A percentile compares a stretch with the other conserved stretches of the same genome.
Evolutionary conservation across 495 filamentous ascomycete genomes (phyloP).

Genomic region (Penicillium subrubescens): DNA sequence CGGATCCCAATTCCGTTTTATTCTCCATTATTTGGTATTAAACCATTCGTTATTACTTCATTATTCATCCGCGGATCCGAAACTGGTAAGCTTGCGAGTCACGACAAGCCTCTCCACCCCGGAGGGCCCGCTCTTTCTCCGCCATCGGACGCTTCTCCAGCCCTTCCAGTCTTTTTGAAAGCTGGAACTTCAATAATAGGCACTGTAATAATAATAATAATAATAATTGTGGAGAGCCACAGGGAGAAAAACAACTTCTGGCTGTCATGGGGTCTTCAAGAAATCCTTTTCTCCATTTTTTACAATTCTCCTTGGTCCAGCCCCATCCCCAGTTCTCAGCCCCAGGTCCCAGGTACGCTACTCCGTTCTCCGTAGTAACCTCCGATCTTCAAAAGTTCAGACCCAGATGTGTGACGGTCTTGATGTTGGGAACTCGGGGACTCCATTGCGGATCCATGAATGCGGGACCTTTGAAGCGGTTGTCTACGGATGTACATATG

Average conservation of each 20-base stretch:
- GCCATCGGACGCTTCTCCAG: constrained; percentile 23
- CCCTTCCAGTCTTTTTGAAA: background rate
- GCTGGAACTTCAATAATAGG: background rate
- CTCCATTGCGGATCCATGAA: background rate
- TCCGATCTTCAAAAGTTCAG: constrained; percentile 12
- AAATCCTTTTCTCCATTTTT: background rate
- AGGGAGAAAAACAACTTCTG: background rate
- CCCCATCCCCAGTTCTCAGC: background rate
- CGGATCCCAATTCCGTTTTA: background rate
- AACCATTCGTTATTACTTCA: background rate
- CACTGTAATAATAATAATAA: background rate
- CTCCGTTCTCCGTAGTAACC: constrained; percentile 8
- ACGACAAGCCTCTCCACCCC: constrained; percentile 18
- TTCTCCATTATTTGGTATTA: no score
- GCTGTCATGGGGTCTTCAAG: background rate
- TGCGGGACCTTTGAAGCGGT: constrained; percentile 1
- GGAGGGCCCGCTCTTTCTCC: constrained; percentile 21
- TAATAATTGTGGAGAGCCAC: background rate
- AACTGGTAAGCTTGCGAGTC: constrained; percentile 14
- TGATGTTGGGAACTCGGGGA: background rate
- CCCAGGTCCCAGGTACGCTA: constrained; percentile 2
- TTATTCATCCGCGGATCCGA: constrained; percentile 10
- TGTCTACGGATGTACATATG: background rate
- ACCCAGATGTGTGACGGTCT: background rate
- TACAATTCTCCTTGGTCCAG: background rate